Base-by-base conservation (phyloP, 75 land plant species). In the Pseudotsuga menziesii region DNA sequence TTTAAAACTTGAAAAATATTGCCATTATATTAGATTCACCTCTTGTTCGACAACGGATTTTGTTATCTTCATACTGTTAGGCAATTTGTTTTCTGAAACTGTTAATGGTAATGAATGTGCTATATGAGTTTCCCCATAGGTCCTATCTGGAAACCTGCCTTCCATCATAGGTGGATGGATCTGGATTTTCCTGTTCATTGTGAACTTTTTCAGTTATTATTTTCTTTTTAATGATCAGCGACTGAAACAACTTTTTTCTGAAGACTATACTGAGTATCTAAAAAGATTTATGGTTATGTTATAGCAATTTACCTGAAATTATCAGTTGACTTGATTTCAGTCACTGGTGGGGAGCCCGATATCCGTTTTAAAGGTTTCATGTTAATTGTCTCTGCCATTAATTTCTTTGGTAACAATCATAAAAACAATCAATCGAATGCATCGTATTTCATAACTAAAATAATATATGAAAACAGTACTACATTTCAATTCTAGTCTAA, bases 341-440 rank as follows among this genome's bases (percentile, higher is more conserved):
- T 67, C 39, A 67, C 20, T 39, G 71, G n/a, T n/a, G 39, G 71
- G n/a, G 22, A 67, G n/a, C 48, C 22, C 20, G 71, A 39, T 67
- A 39, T 67, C 2, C 71, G 71, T 67, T 67, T 67, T 44, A 67
- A 67, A 36, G 71, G 71, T 20, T 67, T 67, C 71, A 39, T 67
- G 48, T 20, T 67, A 36, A n/a, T 14, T 20, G 71, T 32, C 48
- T 67, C 71, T 39, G 71, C 71, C 39, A 67, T 39, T 20, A 36
- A 39, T 5, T 67, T 39, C 22, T 67, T 67, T 67, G 22, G 23
- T 4, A 39, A 67, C 14, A 35, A 36, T 20, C 22, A 67, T 67
- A n/a, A 9, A 66, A 67, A 67, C 8, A 67, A 9, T 20, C 71
- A 63, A 63, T 17, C 14, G 36, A 39, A 67, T 39, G 22, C 71